Evolutionary conservation across 768 basidiomycete genomes (phyloP).

Genomic region (Boletus reticuloceps): DNA sequence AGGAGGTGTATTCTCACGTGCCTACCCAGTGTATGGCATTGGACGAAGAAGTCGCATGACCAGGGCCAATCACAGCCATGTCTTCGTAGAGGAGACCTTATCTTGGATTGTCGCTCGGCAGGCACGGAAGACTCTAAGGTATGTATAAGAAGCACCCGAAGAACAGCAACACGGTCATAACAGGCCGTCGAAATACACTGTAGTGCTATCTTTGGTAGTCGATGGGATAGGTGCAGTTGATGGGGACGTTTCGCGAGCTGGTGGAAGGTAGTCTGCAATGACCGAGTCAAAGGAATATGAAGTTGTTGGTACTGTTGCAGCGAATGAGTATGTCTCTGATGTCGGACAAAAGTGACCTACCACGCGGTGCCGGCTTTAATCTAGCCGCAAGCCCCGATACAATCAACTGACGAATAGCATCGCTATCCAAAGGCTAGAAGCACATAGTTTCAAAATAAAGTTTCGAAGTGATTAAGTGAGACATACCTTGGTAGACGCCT

Average conservation of each 20-base stretch:
- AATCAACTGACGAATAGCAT: slow-evolving; percentile 63
- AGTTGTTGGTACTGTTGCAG: slow-evolving; percentile 37
- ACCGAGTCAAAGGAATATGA: slow-evolving; percentile 66
- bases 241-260: slow-evolving; percentile 23
- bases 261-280: slow-evolving; percentile 68
- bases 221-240: slow-evolving; percentile 1
- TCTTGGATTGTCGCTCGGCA: neutral
- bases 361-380: slow-evolving; percentile 45
- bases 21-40: slow-evolving; percentile 27
- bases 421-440: slow-evolving; percentile 55
- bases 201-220: slow-evolving; percentile 27
- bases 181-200: slow-evolving; percentile 44
- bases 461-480: neutral
- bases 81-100: neutral
- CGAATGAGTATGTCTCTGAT: slow-evolving; percentile 7
- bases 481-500: slow-evolving; percentile 37
- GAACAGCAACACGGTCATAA: slow-evolving; percentile 16
- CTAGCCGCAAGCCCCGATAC: slow-evolving; percentile 57
- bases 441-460: neutral
- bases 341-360: slow-evolving; percentile 30
- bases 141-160: slow-evolving; percentile 3
- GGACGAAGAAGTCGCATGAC: slow-evolving; percentile 29
- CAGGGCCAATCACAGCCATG: neutral
- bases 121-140: slow-evolving; percentile 17
- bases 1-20: slow-evolving; percentile 8